phyloP scores from a whole-genome alignment of 345 rosid species.

The Melaleuca quinquenervia region DNA sequence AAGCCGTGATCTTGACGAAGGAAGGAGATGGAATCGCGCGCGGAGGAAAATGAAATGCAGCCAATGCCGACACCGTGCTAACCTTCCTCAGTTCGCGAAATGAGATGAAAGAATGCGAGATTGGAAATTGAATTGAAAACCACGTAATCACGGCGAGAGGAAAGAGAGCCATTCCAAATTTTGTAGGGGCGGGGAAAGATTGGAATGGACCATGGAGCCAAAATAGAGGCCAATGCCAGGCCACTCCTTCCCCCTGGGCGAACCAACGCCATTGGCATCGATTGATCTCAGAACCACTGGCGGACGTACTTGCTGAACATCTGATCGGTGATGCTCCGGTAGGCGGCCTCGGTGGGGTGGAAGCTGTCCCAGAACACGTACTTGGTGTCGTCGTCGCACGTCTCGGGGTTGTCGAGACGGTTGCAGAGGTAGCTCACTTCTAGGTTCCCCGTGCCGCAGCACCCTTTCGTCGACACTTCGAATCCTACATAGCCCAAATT shows the following conservation, averaged over 20 bases:
- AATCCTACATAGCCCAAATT: constrained; percentile 26
- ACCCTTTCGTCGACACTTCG: constrained; percentile 37
- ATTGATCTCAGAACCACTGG: neutral
- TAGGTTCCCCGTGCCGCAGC: constrained; percentile 61
- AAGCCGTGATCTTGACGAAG: too few relatives aligned
- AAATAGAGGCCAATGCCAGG: neutral
- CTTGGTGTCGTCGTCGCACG: constrained; percentile 32
- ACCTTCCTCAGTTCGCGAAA: too few relatives aligned
- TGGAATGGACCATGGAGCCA: neutral
- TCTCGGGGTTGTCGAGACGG: constrained; percentile 1
- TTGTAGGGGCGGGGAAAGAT: neutral
- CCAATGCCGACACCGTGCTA: too few relatives aligned
- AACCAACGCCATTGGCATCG: neutral
- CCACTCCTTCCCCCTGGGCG: neutral
- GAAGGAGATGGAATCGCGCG: too few relatives aligned
- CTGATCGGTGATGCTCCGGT: constrained; percentile 2
- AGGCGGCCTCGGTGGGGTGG: constrained; percentile 60
- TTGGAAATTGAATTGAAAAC: neutral
- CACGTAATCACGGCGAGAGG: neutral
- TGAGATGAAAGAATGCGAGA: too few relatives aligned
- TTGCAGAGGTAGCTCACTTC: constrained; percentile 46
- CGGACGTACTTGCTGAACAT: neutral
- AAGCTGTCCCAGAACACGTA: constrained; percentile 72
- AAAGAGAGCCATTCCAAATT: neutral
- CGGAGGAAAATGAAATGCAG: too few relatives aligned